Percentiles rank a stretch among this genome's conserved stretches.
phyloP scores from a whole-genome alignment of 1,284 basidiomycete species.

The Meira nashicola region DNA sequence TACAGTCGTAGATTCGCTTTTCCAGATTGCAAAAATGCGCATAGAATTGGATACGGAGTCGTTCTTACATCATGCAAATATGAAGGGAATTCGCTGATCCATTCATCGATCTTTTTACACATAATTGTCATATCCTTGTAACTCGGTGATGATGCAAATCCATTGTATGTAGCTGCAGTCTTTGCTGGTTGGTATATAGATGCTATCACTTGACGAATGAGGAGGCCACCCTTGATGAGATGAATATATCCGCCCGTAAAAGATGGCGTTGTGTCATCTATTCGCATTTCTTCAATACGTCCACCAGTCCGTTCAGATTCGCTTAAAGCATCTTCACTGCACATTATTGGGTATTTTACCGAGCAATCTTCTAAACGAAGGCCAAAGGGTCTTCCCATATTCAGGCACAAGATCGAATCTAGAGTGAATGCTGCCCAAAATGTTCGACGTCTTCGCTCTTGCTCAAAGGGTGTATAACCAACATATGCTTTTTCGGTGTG shows the following conservation, averaged over 20 bases:
- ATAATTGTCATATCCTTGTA: slow-evolving; percentile 42
- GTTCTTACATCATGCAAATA: slow-evolving; percentile 25
- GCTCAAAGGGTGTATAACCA: slow-evolving; percentile 36
- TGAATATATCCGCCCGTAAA: slow-evolving; percentile 35
- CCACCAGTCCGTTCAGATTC: slow-evolving; percentile 15
- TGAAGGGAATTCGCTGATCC: slow-evolving; percentile 28
- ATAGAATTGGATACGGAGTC: slow-evolving; percentile 31
- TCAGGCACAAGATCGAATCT: slow-evolving; percentile 40
- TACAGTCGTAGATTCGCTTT: slow-evolving; percentile 39
- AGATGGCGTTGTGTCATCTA: slow-evolving; percentile 17
- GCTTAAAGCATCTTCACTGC: slow-evolving; percentile 17
- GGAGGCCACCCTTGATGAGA: slow-evolving; percentile 39
- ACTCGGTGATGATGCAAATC: slow-evolving; percentile 16
- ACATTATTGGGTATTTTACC: slow-evolving; percentile 33
- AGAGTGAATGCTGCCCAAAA: slow-evolving; percentile 46
- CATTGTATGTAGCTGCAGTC: neutral
- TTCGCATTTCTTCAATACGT: slow-evolving; percentile 3
- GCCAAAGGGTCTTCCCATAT: slow-evolving; percentile 39
- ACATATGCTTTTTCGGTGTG: slow-evolving; percentile 40
- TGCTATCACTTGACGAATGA: slow-evolving; percentile 37
- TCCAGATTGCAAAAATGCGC: slow-evolving; percentile 32
- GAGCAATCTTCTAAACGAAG: slow-evolving; percentile 36
- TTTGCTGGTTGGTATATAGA: slow-evolving; percentile 22
- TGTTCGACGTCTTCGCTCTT: slow-evolving; percentile 31
- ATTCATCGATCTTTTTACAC: slow-evolving; percentile 34